phyloP scores from a whole-genome alignment of 73 alveolate species.

The Paramecium primaurelia region DNA sequence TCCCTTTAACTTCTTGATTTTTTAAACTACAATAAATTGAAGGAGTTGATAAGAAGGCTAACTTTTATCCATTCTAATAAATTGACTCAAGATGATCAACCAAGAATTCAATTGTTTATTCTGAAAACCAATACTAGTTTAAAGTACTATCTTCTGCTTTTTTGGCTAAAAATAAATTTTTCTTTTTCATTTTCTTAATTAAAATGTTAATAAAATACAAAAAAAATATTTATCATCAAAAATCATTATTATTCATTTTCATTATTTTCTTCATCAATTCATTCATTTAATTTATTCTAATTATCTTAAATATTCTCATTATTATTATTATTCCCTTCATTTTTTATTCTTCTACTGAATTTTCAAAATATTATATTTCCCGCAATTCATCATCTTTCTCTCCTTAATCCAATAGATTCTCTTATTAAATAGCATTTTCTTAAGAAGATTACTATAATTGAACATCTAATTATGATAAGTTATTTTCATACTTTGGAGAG shows the following conservation, averaged over 20 bases:
- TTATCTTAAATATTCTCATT: neutral
- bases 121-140: slow-evolving; percentile 92
- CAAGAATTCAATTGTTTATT: slow-evolving; percentile 81
- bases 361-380: neutral
- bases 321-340: neutral
- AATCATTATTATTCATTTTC: neutral
- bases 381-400: neutral
- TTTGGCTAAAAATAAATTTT: slow-evolving; percentile 75
- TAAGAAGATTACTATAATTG: neutral
- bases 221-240: neutral
- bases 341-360: neutral
- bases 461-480: neutral
- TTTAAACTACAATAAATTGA: slow-evolving; percentile 81
- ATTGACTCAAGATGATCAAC: slow-evolving; percentile 71
- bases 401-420: neutral
- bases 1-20: slow-evolving; percentile 69
- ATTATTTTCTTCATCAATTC: neutral
- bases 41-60: slow-evolving; percentile 93
- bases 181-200: slow-evolving; percentile 23
- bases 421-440: neutral
- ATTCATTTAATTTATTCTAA: neutral
- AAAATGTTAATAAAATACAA: neutral
- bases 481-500: neutral
- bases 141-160: slow-evolving; percentile 83
- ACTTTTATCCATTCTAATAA: slow-evolving; percentile 52